A percentile compares a stretch with the other conserved stretches of the same genome.
Conservation (phyloP, 1,284 basidiomycete species). For the Leccinum angustisporum region DNA sequence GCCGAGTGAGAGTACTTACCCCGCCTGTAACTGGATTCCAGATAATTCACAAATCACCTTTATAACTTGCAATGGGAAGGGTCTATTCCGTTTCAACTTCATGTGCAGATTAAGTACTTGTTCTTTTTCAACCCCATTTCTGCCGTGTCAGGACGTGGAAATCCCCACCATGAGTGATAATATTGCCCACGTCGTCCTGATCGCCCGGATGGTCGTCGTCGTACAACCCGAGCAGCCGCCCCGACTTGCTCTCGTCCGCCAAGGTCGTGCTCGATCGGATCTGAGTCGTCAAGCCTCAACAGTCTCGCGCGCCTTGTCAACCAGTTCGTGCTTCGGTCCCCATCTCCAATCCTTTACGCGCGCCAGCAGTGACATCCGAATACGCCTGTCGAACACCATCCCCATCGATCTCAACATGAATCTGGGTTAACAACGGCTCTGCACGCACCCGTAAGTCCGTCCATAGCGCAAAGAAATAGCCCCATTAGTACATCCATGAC, state of each 20-base stretch:
- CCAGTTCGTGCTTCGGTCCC: conserved; percentile 33
- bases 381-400: conserved; percentile 26
- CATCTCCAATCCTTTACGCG: neutral
- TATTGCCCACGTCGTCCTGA: too few relatives aligned
- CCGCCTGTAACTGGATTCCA: too few relatives aligned
- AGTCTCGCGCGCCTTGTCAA: conserved; percentile 51
- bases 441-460: conserved; percentile 40
- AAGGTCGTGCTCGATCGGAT: conserved; percentile 51
- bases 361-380: neutral
- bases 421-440: conserved; percentile 43
- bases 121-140: too few relatives aligned
- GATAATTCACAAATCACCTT: too few relatives aligned
- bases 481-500: neutral
- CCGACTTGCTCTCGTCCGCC: conserved; percentile 57
- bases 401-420: conserved; percentile 35
- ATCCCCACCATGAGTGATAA: too few relatives aligned
- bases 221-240: conserved; percentile 69
- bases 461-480: neutral
- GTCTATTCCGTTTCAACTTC: too few relatives aligned
- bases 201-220: conserved; percentile 38
- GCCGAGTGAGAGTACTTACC: too few relatives aligned
- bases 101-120: too few relatives aligned
- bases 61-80: too few relatives aligned
- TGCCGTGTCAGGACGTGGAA: too few relatives aligned
- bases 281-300: conserved; percentile 52